A percentile compares a stretch with the other conserved stretches of the same genome.
Evolutionary conservation across 2,329 filamentous ascomycete species (phyloP).

Genomic region (Ophiostoma angusticollis): DNA sequence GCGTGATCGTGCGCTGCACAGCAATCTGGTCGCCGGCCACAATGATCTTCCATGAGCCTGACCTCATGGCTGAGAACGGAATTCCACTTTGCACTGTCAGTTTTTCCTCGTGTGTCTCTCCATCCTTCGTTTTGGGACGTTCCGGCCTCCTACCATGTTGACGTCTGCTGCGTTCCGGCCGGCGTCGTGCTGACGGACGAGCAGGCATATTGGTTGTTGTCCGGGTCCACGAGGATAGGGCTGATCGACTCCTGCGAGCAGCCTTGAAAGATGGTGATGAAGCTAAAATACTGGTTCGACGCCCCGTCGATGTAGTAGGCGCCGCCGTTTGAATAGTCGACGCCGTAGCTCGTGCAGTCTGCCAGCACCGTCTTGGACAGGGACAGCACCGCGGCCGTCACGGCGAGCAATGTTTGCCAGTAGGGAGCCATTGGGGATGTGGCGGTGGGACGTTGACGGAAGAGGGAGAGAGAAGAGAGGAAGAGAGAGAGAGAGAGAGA

Average conservation of each 20-base stretch:
- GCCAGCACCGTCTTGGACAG: conserved; percentile 13
- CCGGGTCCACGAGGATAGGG: conserved; percentile 23
- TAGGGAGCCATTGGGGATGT: conserved; percentile 9
- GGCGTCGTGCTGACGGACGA: conserved; percentile 23
- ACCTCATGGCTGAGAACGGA: conserved; percentile 24
- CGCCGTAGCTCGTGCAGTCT: conserved; percentile 24
- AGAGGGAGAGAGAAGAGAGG: neutral
- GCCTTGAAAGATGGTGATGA: conserved; percentile 26
- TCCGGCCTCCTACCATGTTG: conserved; percentile 23
- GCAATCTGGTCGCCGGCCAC: conserved; percentile 24
- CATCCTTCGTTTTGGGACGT: neutral
- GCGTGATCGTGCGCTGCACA: conserved; percentile 23
- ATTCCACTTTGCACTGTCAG: conserved; percentile 23
- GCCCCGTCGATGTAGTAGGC: conserved; percentile 26
- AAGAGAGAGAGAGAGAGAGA: neutral
- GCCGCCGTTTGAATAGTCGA: conserved; percentile 27
- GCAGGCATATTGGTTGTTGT: conserved; percentile 23
- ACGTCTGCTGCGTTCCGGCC: conserved; percentile 22
- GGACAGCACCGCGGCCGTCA: conserved; percentile 15
- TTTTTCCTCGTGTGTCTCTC: too few relatives aligned
- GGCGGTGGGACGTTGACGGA: too few relatives aligned
- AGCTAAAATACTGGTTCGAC: conserved; percentile 26
- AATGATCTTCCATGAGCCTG: conserved; percentile 25
- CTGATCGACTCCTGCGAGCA: conserved; percentile 23
- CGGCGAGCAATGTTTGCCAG: conserved; percentile 13